These are phyloP conservation scores for Beauveria varroae DNA, from an alignment of 2,329 filamentous ascomycete genomes.

Conservation along the genomic window DNA sequence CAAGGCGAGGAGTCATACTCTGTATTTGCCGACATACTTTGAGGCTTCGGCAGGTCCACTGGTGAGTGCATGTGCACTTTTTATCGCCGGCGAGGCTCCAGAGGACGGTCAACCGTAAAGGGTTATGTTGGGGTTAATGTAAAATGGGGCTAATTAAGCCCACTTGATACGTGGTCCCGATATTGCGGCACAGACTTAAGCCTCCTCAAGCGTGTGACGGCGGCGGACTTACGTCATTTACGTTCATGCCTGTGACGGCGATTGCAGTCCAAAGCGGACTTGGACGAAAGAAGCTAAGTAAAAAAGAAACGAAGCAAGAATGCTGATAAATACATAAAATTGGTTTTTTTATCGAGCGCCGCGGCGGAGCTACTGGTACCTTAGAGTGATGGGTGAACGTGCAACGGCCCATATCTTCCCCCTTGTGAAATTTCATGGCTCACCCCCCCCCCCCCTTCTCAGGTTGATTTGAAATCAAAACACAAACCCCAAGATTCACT, in stretches of 20 bases:
- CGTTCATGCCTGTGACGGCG: too few species aligned
- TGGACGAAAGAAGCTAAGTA: background rate
- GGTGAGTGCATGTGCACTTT: background rate
- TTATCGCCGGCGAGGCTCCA: background rate
- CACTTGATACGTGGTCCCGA: too few species aligned
- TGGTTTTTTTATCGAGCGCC: background rate
- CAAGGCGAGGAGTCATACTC: background rate
- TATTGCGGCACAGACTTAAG: too few species aligned
- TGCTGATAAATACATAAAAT: too few species aligned
- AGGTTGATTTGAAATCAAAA: background rate
- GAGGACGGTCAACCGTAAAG: too few species aligned
- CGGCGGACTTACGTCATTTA: too few species aligned
- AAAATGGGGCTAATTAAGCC: background rate
- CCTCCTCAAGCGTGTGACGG: too few species aligned
- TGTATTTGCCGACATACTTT: background rate
- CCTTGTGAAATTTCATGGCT: background rate
- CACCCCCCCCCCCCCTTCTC: background rate
- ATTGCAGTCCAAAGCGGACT: too few species aligned
- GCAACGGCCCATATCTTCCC: background rate
- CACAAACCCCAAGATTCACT: background rate
- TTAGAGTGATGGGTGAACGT: too few species aligned
- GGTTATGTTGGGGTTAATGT: background rate
- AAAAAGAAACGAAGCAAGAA: background rate
- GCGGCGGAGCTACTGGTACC: background rate
- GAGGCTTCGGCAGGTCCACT: background rate